These are phyloP conservation scores for Ananas comosus DNA, from an alignment of 176 grass and related monocot species.

Conservation along the genomic window DNA sequence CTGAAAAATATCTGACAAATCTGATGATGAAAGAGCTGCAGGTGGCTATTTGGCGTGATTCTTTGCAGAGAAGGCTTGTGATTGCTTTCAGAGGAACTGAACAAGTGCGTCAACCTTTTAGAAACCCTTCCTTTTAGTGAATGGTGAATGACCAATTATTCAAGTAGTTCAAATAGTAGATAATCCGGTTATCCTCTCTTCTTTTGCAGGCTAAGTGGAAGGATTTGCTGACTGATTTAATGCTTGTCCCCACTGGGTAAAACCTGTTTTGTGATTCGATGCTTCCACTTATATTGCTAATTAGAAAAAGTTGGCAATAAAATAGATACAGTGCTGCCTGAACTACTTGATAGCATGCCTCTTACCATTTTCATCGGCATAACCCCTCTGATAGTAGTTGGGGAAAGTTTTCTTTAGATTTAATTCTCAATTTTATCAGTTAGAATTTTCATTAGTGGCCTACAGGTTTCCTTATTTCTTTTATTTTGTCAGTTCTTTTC, in stretches of 20 bases:
- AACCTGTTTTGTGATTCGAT: constrained; percentile 1
- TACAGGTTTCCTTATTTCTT: too few species aligned
- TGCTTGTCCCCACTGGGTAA: constrained; percentile 83
- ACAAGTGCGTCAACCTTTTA: constrained; percentile 62
- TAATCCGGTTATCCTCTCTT: constrained; percentile 11
- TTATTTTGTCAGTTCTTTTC: too few species aligned
- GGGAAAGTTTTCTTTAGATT: too few species aligned
- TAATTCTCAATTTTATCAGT: too few species aligned
- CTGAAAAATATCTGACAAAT: background rate
- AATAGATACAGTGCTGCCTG: too few species aligned
- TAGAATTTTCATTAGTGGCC: too few species aligned
- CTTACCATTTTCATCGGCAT: too few species aligned
- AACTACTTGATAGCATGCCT: too few species aligned
- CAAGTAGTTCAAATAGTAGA: constrained; percentile 10
- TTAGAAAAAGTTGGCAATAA: too few species aligned
- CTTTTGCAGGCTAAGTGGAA: constrained; percentile 73
- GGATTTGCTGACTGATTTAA: constrained; percentile 88
- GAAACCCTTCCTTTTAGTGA: constrained; percentile 7
- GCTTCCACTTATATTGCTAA: too few species aligned
- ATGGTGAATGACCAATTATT: constrained; percentile 12
- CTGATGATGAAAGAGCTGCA: constrained; percentile 13
- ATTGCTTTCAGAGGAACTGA: constrained; percentile 90
- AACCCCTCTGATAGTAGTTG: too few species aligned
- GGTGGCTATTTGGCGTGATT: constrained; percentile 96
- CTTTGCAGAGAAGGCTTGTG: constrained; percentile 60